These are phyloP conservation scores for Dactylonectria estremocensis DNA, from an alignment of 2,329 filamentous ascomycete genomes.

Conservation along the genomic window DNA sequence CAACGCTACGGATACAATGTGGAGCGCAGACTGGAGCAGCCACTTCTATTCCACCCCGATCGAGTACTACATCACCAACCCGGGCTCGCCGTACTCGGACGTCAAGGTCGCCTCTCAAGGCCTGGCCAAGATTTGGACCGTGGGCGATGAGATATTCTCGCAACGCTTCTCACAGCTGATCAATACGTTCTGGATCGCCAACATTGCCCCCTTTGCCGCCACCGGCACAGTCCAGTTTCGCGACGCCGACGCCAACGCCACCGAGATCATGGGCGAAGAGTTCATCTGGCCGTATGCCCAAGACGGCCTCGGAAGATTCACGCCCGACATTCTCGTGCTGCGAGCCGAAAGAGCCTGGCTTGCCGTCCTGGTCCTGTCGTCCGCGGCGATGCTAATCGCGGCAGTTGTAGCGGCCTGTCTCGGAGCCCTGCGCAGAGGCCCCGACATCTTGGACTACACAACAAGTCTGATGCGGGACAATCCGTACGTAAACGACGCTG, in stretches of 20 bases:
- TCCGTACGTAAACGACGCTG: conserved; percentile 4
- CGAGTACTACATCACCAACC: conserved; percentile 4
- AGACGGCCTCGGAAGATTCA: background rate
- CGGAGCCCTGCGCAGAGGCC: conserved; percentile 10
- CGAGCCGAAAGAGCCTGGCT: conserved; percentile 18
- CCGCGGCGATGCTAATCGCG: conserved; percentile 13
- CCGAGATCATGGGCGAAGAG: background rate
- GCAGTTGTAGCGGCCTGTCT: conserved; percentile 11
- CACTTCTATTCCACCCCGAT: background rate
- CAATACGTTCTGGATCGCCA: conserved; percentile 25
- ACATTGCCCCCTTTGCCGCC: conserved; percentile 5
- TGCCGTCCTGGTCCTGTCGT: conserved; percentile 7
- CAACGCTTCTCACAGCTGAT: conserved; percentile 17
- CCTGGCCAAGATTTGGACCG: background rate
- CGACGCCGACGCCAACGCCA: conserved; percentile 1
- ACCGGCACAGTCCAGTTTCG: background rate
- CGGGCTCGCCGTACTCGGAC: background rate
- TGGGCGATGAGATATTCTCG: background rate
- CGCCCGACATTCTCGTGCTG: background rate
- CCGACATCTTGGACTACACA: conserved; percentile 16
- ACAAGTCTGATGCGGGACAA: conserved; percentile 11
- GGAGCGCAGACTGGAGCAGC: background rate
- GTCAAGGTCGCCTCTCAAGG: background rate
- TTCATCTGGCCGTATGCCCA: background rate
- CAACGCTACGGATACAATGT: background rate